Evolutionary conservation across 2,329 filamentous ascomycete species (phyloP).

Genomic region (Pestalotiopsis sp.): DNA sequence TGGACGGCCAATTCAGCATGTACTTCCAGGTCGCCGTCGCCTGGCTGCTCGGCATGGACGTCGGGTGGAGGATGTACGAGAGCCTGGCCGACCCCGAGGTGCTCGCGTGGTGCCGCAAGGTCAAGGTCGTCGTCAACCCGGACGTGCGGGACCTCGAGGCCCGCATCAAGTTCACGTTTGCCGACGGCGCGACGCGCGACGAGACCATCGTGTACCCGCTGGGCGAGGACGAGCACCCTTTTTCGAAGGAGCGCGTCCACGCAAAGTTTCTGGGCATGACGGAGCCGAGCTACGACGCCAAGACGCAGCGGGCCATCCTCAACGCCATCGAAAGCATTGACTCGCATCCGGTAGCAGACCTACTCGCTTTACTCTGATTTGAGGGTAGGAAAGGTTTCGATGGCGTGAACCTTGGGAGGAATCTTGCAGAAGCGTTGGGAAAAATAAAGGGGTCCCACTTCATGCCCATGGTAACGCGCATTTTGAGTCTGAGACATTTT

Average conservation of each 20-base stretch:
- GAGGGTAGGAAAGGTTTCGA: not conserved
- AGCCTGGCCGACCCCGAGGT: slow-evolving; percentile 22
- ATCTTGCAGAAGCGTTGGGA: not conserved
- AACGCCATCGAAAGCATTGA: slow-evolving; percentile 18
- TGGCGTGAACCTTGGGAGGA: not conserved
- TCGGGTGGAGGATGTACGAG: slow-evolving; percentile 27
- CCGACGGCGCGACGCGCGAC: slow-evolving; percentile 17
- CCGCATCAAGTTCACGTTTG: slow-evolving; percentile 15
- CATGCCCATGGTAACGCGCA: not conserved
- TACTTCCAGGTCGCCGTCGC: slow-evolving; percentile 29
- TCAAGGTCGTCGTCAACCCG: slow-evolving; percentile 18
- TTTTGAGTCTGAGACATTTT: not conserved
- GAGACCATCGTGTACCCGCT: slow-evolving; percentile 19
- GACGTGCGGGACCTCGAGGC: slow-evolving; percentile 19
- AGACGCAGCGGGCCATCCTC: slow-evolving; percentile 16
- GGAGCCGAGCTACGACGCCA: slow-evolving; percentile 17
- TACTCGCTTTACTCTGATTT: slow-evolving; percentile 15
- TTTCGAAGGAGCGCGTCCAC: slow-evolving; percentile 21
- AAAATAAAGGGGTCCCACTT: not conserved
- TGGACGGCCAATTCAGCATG: slow-evolving; percentile 31
- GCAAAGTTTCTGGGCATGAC: slow-evolving; percentile 25
- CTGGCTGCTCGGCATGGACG: slow-evolving; percentile 24
- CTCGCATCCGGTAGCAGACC: slow-evolving; percentile 12
- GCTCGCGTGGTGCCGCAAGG: slow-evolving; percentile 19
- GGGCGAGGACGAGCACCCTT: slow-evolving; percentile 24